These are phyloP conservation scores for Phycomyces blakesleeanus DNA, from an alignment of 192 early-diverging fungal species.

Conservation along the genomic window DNA sequence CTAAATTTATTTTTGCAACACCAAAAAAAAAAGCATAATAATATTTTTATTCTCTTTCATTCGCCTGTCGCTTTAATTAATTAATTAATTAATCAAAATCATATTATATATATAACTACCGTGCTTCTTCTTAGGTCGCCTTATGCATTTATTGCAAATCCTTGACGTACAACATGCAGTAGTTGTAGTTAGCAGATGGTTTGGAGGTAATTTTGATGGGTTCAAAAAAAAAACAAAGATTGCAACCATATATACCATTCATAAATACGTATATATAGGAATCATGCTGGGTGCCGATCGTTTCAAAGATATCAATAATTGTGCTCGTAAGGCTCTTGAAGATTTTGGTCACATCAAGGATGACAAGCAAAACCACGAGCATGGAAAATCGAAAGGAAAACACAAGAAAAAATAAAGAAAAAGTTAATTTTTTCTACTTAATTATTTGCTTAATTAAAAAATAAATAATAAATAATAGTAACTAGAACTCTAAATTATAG, in stretches of 20 bases:
- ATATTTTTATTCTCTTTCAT: no score
- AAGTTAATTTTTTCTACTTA: no score
- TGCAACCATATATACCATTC: no score
- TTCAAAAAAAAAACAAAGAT: no score
- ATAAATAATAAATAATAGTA: no score
- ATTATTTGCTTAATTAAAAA: no score
- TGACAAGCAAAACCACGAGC: not conserved
- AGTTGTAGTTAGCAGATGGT: constrained; percentile 85
- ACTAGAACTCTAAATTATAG: no score
- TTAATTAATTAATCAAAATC: no score
- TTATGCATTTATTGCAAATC: constrained; percentile 80
- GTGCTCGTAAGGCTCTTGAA: constrained; percentile 66
- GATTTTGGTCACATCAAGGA: constrained; percentile 54
- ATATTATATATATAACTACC: no score
- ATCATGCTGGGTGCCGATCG: constrained; percentile 56
- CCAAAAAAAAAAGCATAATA: no score
- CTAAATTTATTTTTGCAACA: no score
- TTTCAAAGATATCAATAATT: constrained; percentile 92
- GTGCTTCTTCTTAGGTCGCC: constrained; percentile 37
- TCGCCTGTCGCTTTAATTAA: no score
- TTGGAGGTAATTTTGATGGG: constrained; percentile 63
- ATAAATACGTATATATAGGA: constrained; percentile 5
- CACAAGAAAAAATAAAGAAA: constrained; percentile 8
- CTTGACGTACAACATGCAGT: constrained; percentile 67
- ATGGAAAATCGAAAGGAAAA: constrained; percentile 21